phyloP scores from a whole-genome alignment of 805 yeast species.

The Isabelozyma rhagii region DNA sequence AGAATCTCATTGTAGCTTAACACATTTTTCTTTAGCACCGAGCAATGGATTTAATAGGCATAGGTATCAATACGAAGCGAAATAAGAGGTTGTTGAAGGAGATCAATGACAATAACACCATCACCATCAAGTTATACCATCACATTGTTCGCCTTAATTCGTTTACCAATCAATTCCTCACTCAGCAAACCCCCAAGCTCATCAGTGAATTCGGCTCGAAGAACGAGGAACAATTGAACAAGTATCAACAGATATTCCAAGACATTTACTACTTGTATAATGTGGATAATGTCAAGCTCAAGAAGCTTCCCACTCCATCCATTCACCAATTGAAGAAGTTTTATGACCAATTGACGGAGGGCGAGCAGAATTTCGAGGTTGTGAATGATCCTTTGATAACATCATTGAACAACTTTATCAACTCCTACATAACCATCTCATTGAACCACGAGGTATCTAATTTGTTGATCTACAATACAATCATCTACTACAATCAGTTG shows the following conservation, averaged over 20 bases:
- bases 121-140: slow-evolving; percentile 20
- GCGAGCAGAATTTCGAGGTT: background rate
- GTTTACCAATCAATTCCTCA: slow-evolving; percentile 18
- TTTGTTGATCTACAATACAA: slow-evolving; percentile 29
- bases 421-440: slow-evolving; percentile 20
- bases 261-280: slow-evolving; percentile 17
- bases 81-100: slow-evolving; percentile 6
- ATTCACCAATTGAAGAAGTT: slow-evolving; percentile 7
- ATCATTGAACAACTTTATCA: slow-evolving; percentile 11
- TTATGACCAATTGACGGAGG: slow-evolving; percentile 4
- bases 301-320: slow-evolving; percentile 6
- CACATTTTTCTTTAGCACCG: background rate
- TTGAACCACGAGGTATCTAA: slow-evolving; percentile 27
- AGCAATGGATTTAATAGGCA: slow-evolving; percentile 11
- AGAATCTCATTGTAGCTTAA: background rate
- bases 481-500: slow-evolving; percentile 28
- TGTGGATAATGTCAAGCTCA: slow-evolving; percentile 16
- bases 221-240: slow-evolving; percentile 3
- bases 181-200: slow-evolving; percentile 11
- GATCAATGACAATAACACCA: slow-evolving; percentile 29
- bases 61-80: slow-evolving; percentile 6
- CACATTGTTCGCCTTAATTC: slow-evolving; percentile 19
- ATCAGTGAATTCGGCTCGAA: background rate
- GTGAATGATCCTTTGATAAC: slow-evolving; percentile 1
- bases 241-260: slow-evolving; percentile 18